Conservation (phyloP, 257 asterid species). For the Solanum rostratum region DNA sequence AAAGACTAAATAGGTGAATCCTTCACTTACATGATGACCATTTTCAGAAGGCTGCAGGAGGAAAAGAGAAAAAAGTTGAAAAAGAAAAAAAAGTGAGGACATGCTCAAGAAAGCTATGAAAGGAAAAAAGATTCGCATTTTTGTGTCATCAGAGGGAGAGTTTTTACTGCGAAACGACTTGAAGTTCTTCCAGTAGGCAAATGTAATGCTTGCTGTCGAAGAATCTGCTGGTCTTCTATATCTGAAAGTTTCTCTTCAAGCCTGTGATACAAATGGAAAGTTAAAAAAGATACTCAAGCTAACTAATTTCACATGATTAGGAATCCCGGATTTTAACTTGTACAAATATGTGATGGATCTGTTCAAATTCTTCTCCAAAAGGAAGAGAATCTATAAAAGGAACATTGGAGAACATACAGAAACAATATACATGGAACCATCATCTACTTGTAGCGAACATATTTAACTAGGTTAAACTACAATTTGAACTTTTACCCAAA, state of each 20-base stretch:
- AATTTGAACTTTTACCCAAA: not conserved
- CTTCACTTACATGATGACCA: conserved; percentile 55
- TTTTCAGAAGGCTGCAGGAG: conserved; percentile 52
- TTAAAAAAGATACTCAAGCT: conserved; percentile 5
- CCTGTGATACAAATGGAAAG: conserved; percentile 25
- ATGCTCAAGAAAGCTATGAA: not conserved
- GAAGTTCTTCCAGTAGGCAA: conserved; percentile 46
- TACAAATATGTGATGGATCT: not conserved
- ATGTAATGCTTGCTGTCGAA: conserved; percentile 45
- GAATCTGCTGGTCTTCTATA: conserved; percentile 51
- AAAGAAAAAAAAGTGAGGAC: conserved; percentile 10
- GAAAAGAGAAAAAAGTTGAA: conserved; percentile 8
- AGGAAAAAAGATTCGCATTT: not conserved
- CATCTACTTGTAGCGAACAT: not conserved
- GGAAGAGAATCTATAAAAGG: not conserved
- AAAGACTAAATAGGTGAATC: not conserved
- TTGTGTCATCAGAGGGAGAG: conserved; percentile 27
- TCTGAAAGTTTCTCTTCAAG: conserved; percentile 70
- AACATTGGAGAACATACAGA: not conserved
- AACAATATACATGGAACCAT: not conserved
- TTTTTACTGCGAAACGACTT: conserved; percentile 26
- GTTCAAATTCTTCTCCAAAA: not conserved
- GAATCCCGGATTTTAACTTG: not conserved
- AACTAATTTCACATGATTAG: not conserved
- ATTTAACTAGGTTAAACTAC: not conserved